A percentile compares a stretch with the other conserved stretches of the same genome.
Conservation (phyloP, 768 basidiomycete species). For the Phanerochaete carnosa region DNA sequence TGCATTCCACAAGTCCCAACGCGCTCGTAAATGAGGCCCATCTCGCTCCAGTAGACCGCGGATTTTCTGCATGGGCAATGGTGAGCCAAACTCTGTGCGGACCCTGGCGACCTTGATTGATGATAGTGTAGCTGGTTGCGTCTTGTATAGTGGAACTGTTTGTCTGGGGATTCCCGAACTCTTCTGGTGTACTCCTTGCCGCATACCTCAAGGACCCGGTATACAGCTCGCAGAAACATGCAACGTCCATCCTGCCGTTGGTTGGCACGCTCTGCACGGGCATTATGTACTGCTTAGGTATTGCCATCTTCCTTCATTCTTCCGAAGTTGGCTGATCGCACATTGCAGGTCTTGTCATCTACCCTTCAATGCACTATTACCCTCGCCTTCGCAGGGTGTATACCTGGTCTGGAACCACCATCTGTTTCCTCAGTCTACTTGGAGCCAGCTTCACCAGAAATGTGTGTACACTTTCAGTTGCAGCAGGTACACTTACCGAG, state of each 20-base stretch:
- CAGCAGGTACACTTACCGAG: not conserved
- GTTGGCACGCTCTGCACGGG: constrained; percentile 8
- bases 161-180: constrained; percentile 27
- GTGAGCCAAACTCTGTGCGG: not conserved
- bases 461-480: constrained; percentile 8
- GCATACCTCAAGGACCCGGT: constrained; percentile 24
- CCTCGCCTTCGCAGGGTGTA: constrained; percentile 20
- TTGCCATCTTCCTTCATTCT: not conserved
- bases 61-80: constrained; percentile 10
- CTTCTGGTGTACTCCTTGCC: constrained; percentile 26
- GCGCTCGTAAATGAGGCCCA: not conserved
- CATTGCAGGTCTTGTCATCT: constrained; percentile 21
- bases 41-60: constrained; percentile 4
- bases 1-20: not conserved
- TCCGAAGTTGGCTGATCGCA: not conserved
- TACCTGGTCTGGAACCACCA: constrained; percentile 21
- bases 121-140: constrained; percentile 18
- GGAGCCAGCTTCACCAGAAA: constrained; percentile 25
- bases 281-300: constrained; percentile 18
- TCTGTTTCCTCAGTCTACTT: constrained; percentile 25
- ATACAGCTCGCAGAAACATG: constrained; percentile 15
- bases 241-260: constrained; percentile 10
- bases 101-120: not conserved
- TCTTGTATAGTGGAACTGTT: constrained; percentile 26
- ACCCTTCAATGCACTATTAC: constrained; percentile 22